phyloP scores from a whole-genome alignment of 768 basidiomycete genomes.

The Pulveroboletus sp. region DNA sequence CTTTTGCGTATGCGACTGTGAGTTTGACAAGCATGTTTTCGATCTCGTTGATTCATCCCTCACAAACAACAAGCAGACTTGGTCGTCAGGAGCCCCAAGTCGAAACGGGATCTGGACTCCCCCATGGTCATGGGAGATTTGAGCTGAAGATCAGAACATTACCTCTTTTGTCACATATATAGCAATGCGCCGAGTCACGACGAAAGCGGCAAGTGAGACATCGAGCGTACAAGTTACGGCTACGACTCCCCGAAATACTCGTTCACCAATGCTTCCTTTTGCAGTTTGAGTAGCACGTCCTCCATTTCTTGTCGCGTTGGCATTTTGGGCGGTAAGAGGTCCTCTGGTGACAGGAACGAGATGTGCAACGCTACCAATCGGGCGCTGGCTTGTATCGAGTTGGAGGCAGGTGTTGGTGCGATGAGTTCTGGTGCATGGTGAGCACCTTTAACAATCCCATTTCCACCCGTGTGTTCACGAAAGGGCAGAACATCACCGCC shows the following conservation, averaged over 20 bases:
- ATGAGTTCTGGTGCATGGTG: slow-evolving; percentile 60
- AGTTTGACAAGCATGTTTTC: slow-evolving; percentile 26
- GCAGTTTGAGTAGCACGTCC: too few relatives aligned
- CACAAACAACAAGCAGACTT: slow-evolving; percentile 78
- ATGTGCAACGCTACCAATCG: slow-evolving; percentile 66
- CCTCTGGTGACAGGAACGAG: slow-evolving; percentile 67
- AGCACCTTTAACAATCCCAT: not conserved
- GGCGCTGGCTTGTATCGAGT: slow-evolving; percentile 35
- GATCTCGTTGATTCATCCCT: not conserved
- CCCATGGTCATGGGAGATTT: slow-evolving; percentile 12
- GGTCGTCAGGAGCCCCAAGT: slow-evolving; percentile 62
- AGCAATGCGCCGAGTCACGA: too few relatives aligned
- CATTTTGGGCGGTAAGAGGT: slow-evolving; percentile 71
- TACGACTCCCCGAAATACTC: too few relatives aligned
- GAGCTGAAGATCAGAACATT: slow-evolving; percentile 2
- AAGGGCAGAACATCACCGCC: slow-evolving; percentile 71
- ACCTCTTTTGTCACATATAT: too few relatives aligned
- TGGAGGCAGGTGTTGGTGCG: not conserved
- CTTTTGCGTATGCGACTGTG: slow-evolving; percentile 82
- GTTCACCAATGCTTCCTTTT: too few relatives aligned
- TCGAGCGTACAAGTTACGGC: too few relatives aligned
- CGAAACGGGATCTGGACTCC: slow-evolving; percentile 26
- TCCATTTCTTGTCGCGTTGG: slow-evolving; percentile 80
- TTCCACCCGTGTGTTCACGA: not conserved
- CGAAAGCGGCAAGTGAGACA: too few relatives aligned